Conservation (phyloP, 495 filamentous ascomycete genomes). For the Neurospora sp. region DNA sequence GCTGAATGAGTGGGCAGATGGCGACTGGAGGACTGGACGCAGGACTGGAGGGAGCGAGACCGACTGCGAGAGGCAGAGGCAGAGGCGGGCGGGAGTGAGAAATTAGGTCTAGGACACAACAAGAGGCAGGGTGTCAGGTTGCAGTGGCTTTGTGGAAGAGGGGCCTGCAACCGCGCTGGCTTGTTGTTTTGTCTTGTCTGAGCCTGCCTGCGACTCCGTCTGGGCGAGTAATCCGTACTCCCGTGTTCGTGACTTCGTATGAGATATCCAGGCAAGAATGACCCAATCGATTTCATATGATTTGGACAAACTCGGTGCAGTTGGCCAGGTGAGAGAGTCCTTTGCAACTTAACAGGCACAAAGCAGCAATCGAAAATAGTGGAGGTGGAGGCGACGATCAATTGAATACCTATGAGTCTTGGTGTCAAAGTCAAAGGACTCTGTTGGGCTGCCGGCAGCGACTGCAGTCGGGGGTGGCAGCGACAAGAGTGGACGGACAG, state of each 20-base stretch:
- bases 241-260: background rate
- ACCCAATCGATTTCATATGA: background rate
- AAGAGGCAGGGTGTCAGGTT: slow-evolving; percentile 3
- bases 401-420: background rate
- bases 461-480: background rate
- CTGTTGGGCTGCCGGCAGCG: background rate
- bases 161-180: slow-evolving; percentile 1
- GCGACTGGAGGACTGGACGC: background rate
- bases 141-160: slow-evolving; percentile 1
- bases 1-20: background rate
- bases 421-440: background rate
- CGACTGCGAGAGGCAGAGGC: slow-evolving; percentile 1
- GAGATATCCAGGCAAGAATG: background rate
- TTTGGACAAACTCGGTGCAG: background rate
- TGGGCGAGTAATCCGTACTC: background rate
- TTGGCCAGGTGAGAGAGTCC: background rate
- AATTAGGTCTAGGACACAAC: slow-evolving; percentile 9
- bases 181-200: background rate
- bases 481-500: background rate
- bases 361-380: background rate
- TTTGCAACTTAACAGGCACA: background rate
- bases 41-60: slow-evolving; percentile 2
- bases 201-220: background rate
- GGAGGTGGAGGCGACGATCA: background rate
- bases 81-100: slow-evolving; percentile 9